These are phyloP conservation scores for Ceratobasidium sp. DNA, from an alignment of 1,284 basidiomycete species.

Conservation along the genomic window DNA sequence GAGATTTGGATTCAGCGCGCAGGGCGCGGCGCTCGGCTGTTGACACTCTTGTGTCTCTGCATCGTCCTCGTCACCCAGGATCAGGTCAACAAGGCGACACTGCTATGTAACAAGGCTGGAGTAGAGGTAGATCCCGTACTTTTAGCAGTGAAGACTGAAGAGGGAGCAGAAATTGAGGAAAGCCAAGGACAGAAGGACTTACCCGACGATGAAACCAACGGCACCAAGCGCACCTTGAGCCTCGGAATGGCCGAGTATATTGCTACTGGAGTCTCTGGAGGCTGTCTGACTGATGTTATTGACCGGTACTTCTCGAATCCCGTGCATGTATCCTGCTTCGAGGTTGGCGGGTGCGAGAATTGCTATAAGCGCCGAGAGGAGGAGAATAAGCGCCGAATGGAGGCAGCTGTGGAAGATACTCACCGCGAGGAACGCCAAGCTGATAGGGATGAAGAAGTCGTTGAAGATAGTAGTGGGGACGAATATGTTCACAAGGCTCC, in stretches of 20 bases:
- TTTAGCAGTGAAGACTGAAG: background rate
- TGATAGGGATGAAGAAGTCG: no score
- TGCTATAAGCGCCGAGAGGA: background rate
- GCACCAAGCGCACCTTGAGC: background rate
- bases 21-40: background rate
- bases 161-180: background rate
- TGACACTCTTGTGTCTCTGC: background rate
- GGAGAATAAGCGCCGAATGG: background rate
- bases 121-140: background rate
- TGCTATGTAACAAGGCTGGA: background rate
- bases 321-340: background rate
- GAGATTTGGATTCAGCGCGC: slow-evolving; percentile 15
- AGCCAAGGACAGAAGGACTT: background rate
- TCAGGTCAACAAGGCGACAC: background rate
- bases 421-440: background rate
- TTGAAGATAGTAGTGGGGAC: background rate
- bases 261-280: background rate
- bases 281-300: background rate
- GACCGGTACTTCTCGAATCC: background rate
- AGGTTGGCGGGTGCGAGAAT: slow-evolving; percentile 1
- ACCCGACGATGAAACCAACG: background rate
- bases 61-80: background rate
- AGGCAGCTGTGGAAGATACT: background rate
- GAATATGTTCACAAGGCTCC: background rate
- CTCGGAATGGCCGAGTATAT: background rate